Evolutionary conservation across 768 basidiomycete genomes (phyloP), one percentile per base, ranked within the genome.

Genomic region (Nevesoporus exiguus): DNA sequence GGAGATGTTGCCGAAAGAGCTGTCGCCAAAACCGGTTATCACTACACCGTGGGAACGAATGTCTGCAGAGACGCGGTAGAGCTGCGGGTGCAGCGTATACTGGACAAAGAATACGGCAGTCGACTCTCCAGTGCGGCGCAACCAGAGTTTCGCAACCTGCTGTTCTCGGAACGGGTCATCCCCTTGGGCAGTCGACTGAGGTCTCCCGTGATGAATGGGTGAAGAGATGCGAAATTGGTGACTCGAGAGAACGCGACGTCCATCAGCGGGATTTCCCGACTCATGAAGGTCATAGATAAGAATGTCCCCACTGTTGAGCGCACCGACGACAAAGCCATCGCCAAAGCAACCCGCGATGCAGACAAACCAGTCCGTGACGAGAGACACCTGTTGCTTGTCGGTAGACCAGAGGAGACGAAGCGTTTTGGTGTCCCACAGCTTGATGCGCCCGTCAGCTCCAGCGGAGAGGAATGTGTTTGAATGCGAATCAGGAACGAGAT

Each of bases 401-500:
- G 84, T 88, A 1, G 82, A 78, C 89, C 88, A 92, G 21, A 85
- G 48, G 54, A 84, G 85, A n/a, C 56, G 60, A 14, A 82, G 66
- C 4, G 70, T 71, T 58, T 76, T 80, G 15, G 77, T 70, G 53
- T 86, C 79, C 91, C 91, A 93, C 3, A 93, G 57, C 65, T 91
- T 93, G 59, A 89, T 77, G 22, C 73, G 69, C 0, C 88, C 88
- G 59, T 92, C 88, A 1, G 72, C 64, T 6, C 80, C 82, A 1
- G 73, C 83, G 5, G 83, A 86, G 34, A 82, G 68, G 36, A 82
- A 76, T 1, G 63, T 63, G 7, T 62, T 57, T 1, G 64, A 66
- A 15, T 43, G 55, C 17, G 69, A 65, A 54, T 79, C 77, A 77
- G 85, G 89, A 4, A 76, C 64, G 5, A 81, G 74, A 55, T 85